Conservation (phyloP, 305 asterid genomes). For the Andrographis paniculata region DNA sequence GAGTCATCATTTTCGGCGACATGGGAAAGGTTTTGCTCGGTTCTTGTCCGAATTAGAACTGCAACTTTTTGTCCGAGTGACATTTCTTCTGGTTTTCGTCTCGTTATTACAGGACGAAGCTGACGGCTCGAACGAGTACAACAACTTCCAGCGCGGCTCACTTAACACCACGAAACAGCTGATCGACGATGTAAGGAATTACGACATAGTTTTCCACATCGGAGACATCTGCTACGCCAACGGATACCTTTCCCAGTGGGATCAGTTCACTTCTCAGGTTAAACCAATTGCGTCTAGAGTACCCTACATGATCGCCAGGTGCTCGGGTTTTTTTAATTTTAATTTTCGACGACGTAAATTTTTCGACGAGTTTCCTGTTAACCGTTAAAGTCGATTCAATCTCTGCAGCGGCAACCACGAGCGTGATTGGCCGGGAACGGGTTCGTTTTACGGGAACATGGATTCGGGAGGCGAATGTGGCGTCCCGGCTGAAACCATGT, state of each 20-base stretch:
- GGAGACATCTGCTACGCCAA: slow-evolving; percentile 86
- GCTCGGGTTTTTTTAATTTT: not conserved
- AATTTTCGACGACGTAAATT: not conserved
- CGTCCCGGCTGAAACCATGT: slow-evolving; percentile 71
- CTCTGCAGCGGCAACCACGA: slow-evolving; percentile 87
- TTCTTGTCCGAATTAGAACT: not conserved
- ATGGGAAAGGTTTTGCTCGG: slow-evolving; percentile 69
- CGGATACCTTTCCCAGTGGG: slow-evolving; percentile 95
- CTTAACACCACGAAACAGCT: slow-evolving; percentile 88
- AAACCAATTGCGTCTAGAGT: slow-evolving; percentile 81
- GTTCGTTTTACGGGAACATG: slow-evolving; percentile 67
- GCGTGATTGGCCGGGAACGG: slow-evolving; percentile 94
- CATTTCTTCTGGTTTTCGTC: not conserved
- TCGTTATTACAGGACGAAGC: slow-evolving; percentile 54
- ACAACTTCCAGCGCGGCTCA: slow-evolving; percentile 68
- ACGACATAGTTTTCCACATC: slow-evolving; percentile 84
- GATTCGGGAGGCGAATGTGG: slow-evolving; percentile 99
- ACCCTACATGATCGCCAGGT: slow-evolving; percentile 97
- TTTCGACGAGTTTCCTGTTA: not conserved
- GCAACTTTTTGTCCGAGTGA: not conserved
- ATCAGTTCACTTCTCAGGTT: slow-evolving; percentile 87
- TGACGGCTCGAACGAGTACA: slow-evolving; percentile 93
- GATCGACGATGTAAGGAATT: slow-evolving; percentile 51
- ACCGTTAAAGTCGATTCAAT: slow-evolving; percentile 5
- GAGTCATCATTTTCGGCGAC: slow-evolving; percentile 79